phyloP scores from a whole-genome alignment of 208 protist genomes.

The Leishmania arabica region DNA sequence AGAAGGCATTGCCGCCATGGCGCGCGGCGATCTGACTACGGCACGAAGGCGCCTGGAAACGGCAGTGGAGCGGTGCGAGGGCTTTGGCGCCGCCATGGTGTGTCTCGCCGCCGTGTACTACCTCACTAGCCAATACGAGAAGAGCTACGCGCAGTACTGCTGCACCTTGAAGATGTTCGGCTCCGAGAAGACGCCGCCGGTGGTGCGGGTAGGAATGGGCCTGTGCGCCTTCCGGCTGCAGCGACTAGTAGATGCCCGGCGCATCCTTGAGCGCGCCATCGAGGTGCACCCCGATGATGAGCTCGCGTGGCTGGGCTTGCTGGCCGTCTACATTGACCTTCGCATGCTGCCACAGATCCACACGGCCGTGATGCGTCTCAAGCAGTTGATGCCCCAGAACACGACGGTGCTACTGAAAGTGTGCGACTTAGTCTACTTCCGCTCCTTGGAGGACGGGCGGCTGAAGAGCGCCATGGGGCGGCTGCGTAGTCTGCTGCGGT shows the following conservation, averaged over 20 bases:
- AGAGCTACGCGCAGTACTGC: constrained; percentile 76
- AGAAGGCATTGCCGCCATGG: constrained; percentile 72
- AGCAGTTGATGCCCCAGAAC: constrained; percentile 63
- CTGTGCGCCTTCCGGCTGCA: constrained; percentile 79
- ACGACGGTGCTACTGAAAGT: constrained; percentile 75
- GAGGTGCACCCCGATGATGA: constrained; percentile 72
- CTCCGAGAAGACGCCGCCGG: constrained; percentile 48
- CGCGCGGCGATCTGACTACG: constrained; percentile 51
- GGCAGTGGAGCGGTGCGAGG: constrained; percentile 43
- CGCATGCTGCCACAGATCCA: constrained; percentile 61
- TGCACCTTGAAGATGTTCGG: constrained; percentile 68
- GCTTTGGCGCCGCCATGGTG: constrained; percentile 68
- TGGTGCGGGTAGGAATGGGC: constrained; percentile 85
- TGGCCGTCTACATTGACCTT: constrained; percentile 75
- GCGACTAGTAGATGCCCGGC: constrained; percentile 47
- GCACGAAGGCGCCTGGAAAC: constrained; percentile 73
- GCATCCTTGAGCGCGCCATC: constrained; percentile 66
- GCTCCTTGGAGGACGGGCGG: constrained; percentile 32
- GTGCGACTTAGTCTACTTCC: constrained; percentile 85
- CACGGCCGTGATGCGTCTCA: constrained; percentile 57
- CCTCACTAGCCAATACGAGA: constrained; percentile 62
- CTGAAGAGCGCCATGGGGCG: constrained; percentile 37
- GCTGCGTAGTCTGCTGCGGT: constrained; percentile 53
- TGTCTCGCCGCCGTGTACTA: constrained; percentile 77
- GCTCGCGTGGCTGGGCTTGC: constrained; percentile 70